Percentiles rank a stretch among this genome's conserved stretches.
These are phyloP conservation scores for Ganoderma meredithae DNA, from an alignment of 1,284 basidiomycete genomes.

Conservation along the genomic window DNA sequence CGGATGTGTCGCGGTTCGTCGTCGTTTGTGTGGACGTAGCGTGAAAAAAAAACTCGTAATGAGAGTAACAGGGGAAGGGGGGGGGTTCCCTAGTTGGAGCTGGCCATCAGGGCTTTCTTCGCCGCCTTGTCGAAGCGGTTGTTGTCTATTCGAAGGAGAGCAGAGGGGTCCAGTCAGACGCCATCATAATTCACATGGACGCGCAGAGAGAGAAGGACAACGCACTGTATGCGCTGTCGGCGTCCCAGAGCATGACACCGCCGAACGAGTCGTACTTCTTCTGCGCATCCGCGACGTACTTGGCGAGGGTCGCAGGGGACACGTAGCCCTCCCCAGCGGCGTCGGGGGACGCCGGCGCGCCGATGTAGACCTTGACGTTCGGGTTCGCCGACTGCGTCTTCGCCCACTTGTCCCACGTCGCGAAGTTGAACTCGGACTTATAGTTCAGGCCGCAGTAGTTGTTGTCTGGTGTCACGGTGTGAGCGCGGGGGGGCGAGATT, in stretches of 20 bases:
- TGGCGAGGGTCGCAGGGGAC: conserved; percentile 50
- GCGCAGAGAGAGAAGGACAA: no score
- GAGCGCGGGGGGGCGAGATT: neutral
- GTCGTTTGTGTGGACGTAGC: neutral
- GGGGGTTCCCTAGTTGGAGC: neutral
- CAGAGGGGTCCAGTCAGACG: no score
- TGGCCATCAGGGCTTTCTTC: conserved; percentile 37
- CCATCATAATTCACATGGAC: no score
- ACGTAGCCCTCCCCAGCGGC: conserved; percentile 62
- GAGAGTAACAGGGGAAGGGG: neutral
- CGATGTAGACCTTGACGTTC: conserved; percentile 66
- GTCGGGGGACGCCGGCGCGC: conserved; percentile 57
- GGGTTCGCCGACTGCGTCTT: conserved; percentile 59
- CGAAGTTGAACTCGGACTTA: conserved; percentile 49
- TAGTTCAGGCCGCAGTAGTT: conserved; percentile 59
- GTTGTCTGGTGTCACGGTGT: conserved; percentile 48
- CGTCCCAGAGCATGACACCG: conserved; percentile 64
- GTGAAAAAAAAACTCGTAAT: conserved; percentile 1
- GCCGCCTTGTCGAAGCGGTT: conserved; percentile 40
- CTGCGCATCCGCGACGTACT: conserved; percentile 51
- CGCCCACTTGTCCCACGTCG: conserved; percentile 66
- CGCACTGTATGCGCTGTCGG: conserved; percentile 39
- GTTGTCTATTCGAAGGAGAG: no score
- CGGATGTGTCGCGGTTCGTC: neutral
- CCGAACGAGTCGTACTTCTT: conserved; percentile 64